A percentile compares a stretch with the other conserved stretches of the same genome.
Conservation (phyloP, 176 grass and related monocot species). For the barley (Hordeum vulgare) region DNA sequence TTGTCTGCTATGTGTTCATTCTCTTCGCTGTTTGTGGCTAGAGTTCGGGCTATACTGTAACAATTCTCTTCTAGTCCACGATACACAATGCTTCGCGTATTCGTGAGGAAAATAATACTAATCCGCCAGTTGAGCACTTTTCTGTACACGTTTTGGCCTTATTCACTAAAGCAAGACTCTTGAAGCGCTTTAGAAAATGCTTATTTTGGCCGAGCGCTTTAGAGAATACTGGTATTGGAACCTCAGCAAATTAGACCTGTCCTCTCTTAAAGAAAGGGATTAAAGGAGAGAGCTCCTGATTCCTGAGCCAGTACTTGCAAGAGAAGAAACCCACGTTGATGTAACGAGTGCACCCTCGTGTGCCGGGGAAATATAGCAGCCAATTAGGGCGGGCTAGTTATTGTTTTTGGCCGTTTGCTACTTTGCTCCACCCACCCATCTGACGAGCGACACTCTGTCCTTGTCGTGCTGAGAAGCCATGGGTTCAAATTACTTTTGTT, state of each 20-base stretch:
- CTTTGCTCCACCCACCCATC: neutral
- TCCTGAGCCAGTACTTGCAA: too few relatives aligned
- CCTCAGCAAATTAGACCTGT: too few relatives aligned
- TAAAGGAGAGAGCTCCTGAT: too few relatives aligned
- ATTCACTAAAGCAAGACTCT: too few relatives aligned
- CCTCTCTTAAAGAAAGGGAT: neutral
- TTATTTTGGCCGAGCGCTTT: neutral
- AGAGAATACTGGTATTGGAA: neutral
- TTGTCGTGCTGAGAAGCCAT: neutral
- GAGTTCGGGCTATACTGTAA: too few relatives aligned
- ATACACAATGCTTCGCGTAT: too few relatives aligned
- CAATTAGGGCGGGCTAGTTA: neutral
- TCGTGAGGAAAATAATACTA: too few relatives aligned
- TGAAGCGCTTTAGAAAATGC: neutral
- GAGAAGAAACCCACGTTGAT: neutral
- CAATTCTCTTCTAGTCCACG: too few relatives aligned
- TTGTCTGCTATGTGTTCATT: too few relatives aligned
- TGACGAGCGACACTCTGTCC: neutral
- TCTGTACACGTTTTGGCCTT: too few relatives aligned
- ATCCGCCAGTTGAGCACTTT: too few relatives aligned
- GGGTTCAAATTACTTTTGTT: neutral
- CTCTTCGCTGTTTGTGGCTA: too few relatives aligned
- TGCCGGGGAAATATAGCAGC: neutral
- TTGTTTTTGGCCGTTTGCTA: neutral
- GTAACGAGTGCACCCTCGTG: neutral